Evolutionary conservation across 495 filamentous ascomycete genomes (phyloP), one percentile per base, ranked within the genome.

Genomic region (Penicillium fimorum): DNA sequence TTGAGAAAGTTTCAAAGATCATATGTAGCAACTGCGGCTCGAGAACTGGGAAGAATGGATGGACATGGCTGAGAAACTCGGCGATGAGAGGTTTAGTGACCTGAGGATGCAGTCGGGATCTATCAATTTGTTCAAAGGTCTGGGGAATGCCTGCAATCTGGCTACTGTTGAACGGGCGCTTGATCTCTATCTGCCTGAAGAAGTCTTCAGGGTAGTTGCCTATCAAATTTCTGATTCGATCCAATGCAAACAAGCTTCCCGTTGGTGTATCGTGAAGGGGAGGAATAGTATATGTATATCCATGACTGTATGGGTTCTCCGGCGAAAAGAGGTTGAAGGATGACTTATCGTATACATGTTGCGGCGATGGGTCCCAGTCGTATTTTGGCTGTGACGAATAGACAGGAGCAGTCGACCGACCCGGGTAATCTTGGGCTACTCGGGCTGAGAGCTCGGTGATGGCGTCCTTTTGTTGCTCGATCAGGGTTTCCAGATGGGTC

Each of bases 201-300:
- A 61, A 64, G 25, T 61, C 58, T 45, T 61, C 51, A 15, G 62
- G 51, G 37, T 64, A 64, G 25, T 58, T 55, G 15, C 62, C 62
- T n/a, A 64, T 55, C 1, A 64, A 49, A 3, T 44, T 53, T n/a
- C 55, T 61, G 5, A 64, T 51, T 45, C 25, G 52, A 11, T 58
- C 62, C 22, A 64, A 52, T 9, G 29, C 44, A 18, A 64, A 43
- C 1, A 64, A 25, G 18, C 55, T 61, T 12, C 47, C 62, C 10
- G 62, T 61, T 20, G 58, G 62, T 0, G 58, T 61, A 24, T 61
- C 55, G 18, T 64, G 58, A 1, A 48, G 55, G 13, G 52, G 29
- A 32, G 58, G 54, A 40, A 63, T 63, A 7, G 53, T 41, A 37
- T 55, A 42, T 15, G 61, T 38, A 25, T 50, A 56, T 40, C 60